A percentile compares a stretch with the other conserved stretches of the same genome.
phyloP scores from a whole-genome alignment of 495 filamentous ascomycete genomes.

The Staphylotrichum tortipilum region DNA sequence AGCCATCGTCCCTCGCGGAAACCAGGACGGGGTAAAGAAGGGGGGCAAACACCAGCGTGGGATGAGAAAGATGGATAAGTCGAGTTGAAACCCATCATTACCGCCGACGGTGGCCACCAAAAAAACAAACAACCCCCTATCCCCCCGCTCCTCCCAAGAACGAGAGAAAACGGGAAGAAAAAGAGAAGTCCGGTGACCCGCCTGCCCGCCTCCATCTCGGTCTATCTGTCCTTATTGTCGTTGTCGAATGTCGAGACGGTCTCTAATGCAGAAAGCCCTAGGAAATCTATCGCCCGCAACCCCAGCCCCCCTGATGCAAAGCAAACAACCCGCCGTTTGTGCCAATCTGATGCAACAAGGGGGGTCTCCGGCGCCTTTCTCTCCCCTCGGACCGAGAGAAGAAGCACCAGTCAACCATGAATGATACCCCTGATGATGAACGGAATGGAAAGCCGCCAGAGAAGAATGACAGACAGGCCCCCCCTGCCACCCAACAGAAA shows the following conservation, averaged over 20 bases:
- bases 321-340: constrained; percentile 31
- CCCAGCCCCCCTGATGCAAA: constrained; percentile 36
- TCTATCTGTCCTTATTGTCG: constrained; percentile 27
- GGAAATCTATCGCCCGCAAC: constrained; percentile 36
- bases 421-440: neutral
- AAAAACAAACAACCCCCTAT: too few species aligned
- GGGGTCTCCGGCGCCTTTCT: constrained; percentile 29
- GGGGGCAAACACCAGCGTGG: too few species aligned
- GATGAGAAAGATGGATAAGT: constrained; percentile 1
- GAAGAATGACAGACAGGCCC: constrained; percentile 7
- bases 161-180: too few species aligned
- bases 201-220: constrained; percentile 10
- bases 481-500: neutral
- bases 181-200: constrained; percentile 11
- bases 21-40: neutral
- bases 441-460: constrained; percentile 7
- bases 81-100: constrained; percentile 15
- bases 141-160: constrained; percentile 9
- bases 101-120: constrained; percentile 13
- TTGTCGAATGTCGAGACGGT: constrained; percentile 22
- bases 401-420: constrained; percentile 4
- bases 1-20: neutral
- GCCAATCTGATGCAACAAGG: constrained; percentile 38
- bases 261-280: constrained; percentile 25
- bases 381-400: constrained; percentile 7